These are phyloP conservation scores for Echites panduratus DNA, from an alignment of 257 asterid species.

Conservation along the genomic window DNA sequence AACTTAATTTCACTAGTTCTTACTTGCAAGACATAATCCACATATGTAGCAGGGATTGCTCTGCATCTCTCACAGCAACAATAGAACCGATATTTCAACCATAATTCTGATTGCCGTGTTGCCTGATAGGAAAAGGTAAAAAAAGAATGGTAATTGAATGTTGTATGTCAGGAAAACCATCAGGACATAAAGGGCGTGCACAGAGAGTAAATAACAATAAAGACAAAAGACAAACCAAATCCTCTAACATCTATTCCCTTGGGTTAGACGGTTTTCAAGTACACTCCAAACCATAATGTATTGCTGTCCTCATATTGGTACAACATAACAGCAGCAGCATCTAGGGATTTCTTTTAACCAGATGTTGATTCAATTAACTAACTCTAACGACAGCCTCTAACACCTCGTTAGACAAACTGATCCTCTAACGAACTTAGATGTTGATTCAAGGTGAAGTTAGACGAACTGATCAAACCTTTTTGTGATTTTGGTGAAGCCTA, in stretches of 20 bases:
- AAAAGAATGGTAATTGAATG: not conserved
- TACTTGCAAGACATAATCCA: constrained; percentile 59
- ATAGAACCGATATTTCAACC: constrained; percentile 50
- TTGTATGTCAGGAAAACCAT: not conserved
- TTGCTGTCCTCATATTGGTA: not conserved
- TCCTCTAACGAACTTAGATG: no score
- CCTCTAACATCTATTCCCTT: not conserved
- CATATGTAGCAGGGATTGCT: constrained; percentile 41
- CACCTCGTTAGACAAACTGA: no score
- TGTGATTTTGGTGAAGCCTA: not conserved
- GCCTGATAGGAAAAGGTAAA: constrained; percentile 34
- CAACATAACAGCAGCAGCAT: not conserved
- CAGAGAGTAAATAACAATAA: not conserved
- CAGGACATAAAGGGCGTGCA: not conserved
- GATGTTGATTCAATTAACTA: not conserved
- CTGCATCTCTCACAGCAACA: constrained; percentile 62
- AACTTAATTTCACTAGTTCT: constrained; percentile 11
- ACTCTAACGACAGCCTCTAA: not conserved
- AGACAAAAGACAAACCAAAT: not conserved
- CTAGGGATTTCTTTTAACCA: not conserved
- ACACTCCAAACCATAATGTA: not conserved
- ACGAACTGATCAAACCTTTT: not conserved
- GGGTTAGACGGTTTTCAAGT: not conserved
- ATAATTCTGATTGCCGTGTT: constrained; percentile 51
- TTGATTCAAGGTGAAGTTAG: not conserved